phyloP scores from a whole-genome alignment of 73 alveolate species.

The Stentor coeruleus region DNA sequence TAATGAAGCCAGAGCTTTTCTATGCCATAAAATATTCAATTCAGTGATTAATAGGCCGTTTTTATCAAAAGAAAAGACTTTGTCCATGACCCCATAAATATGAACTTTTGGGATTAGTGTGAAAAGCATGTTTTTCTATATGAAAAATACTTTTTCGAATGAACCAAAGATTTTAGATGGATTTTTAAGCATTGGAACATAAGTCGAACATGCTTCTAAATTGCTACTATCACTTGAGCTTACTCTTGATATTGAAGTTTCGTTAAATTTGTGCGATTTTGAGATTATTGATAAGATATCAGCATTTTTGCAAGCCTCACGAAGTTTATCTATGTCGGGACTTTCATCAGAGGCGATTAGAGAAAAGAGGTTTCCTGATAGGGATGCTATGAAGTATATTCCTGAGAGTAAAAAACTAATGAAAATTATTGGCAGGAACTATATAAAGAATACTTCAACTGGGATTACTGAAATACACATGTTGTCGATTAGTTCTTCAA shows the following conservation, averaged over 20 bases:
- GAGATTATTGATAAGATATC: not conserved
- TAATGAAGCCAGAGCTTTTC: not conserved
- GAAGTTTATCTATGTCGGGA: not conserved
- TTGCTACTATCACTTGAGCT: not conserved
- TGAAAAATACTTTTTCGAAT: not conserved
- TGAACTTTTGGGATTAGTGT: not conserved
- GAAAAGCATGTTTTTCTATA: not conserved
- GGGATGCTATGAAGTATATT: not conserved
- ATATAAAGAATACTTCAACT: not conserved
- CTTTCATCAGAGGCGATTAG: not conserved
- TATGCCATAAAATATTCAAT: not conserved
- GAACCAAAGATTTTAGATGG: not conserved
- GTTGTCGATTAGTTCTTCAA: conserved; percentile 1
- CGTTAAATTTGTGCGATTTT: not conserved
- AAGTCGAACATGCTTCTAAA: not conserved
- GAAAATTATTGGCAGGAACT: not conserved
- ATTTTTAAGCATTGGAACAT: not conserved
- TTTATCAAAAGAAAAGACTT: not conserved
- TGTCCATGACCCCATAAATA: not conserved
- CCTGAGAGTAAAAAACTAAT: not conserved
- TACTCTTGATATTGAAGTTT: not conserved
- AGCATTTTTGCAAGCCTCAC: not conserved
- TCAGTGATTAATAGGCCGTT: not conserved
- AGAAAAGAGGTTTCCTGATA: not conserved
- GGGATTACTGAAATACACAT: not conserved